phyloP scores from a whole-genome alignment of 805 yeast genomes.

The Sungouiella blattae region DNA sequence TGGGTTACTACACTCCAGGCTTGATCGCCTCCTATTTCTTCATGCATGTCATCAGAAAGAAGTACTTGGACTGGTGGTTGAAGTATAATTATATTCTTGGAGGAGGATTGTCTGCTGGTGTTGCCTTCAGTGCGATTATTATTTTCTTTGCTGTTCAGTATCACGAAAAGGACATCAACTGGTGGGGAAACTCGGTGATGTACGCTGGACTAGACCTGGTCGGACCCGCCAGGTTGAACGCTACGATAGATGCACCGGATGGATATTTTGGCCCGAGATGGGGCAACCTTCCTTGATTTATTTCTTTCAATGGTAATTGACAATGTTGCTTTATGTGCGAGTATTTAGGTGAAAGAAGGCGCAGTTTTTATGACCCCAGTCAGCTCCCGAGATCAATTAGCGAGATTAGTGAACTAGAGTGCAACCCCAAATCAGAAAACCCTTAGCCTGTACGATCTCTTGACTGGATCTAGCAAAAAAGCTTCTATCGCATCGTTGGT shows the following conservation, averaged over 20 bases:
- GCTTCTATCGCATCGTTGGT: too few species aligned
- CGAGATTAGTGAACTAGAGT: too few species aligned
- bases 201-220: constrained; percentile 35
- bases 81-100: constrained; percentile 33
- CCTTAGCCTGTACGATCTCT: too few species aligned
- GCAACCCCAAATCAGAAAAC: too few species aligned
- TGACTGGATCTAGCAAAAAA: too few species aligned
- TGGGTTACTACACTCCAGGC: constrained; percentile 27
- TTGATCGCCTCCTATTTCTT: constrained; percentile 23
- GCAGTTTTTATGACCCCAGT: too few species aligned
- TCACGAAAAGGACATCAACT: constrained; percentile 22
- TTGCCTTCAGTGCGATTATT: constrained; percentile 32
- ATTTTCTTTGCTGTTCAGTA: constrained; percentile 37
- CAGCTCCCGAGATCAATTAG: too few species aligned
- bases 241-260: constrained; percentile 10
- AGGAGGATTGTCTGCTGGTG: constrained; percentile 30
- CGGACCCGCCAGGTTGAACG: constrained; percentile 2
- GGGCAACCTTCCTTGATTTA: constrained; percentile 15
- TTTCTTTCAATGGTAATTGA: too few species aligned
- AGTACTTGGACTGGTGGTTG: constrained; percentile 30
- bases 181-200: constrained; percentile 26
- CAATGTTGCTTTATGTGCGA: too few species aligned
- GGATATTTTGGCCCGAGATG: constrained; percentile 21
- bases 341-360: too few species aligned
- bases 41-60: constrained; percentile 27